Evolutionary conservation across 75 land plant genomes (phyloP), one percentile per base, ranked within the genome.

Genomic region (Pinus albicaulis): DNA sequence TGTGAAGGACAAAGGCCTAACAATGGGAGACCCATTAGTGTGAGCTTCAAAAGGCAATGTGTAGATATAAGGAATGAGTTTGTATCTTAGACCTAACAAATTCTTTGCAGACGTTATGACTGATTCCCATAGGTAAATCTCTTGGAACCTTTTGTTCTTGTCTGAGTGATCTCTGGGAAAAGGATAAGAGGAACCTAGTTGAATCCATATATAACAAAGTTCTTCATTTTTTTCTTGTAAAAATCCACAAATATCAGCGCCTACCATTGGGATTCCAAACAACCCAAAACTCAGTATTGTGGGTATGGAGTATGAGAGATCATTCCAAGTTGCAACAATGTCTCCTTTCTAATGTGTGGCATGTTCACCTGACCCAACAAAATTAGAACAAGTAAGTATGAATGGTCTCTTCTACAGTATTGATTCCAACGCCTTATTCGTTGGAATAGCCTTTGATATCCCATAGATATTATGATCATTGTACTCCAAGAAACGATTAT

Each of bases 231-330:
- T 82, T 5, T 64, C 72, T 8, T 81, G 84, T 52, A 74, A 84
- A 77, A 94, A 94, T 0, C 97, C 97, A 68, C 97, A 94, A 34
- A 94, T 94, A 66, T 94, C 97, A 0, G 95, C 73, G n/a, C 97
- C 95, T 56, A 90, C 95, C 97, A 92, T 94, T 1, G 92, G 95
- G 24, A 94, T 73, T 1, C 97, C 95, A 74, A 90, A 88, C 15
- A 94, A 77, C 8, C 97, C 97, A 22, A 94, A 92, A 71, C 90
- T 92, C 1, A 94, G 77, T 53, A 92, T 82, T 6, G 96, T 84
- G 14, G 88, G 82, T 12, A 92, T 94, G 4, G 97, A 92, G 71
- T 90, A 90, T 6, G 69, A 74, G 57, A 94, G 79, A 73, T 94
- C 86, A 3, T 92, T 78, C 92, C 92, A 94, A 0, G 92, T 86